Conservation (phyloP, 1,284 basidiomycete species). For the Apiotrichum veenhuisii region DNA sequence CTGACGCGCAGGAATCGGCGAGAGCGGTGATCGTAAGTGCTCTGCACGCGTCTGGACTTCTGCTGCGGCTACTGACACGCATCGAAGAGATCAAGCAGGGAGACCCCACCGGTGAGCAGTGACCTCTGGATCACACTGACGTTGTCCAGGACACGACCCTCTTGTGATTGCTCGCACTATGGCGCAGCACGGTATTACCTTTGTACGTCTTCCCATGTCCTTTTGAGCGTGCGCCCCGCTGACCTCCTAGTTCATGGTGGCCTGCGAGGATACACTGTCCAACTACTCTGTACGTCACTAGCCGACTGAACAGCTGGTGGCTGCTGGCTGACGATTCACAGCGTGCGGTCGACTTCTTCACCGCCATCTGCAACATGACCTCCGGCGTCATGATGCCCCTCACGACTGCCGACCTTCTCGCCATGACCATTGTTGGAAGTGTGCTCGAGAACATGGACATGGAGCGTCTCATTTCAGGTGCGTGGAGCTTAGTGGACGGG, state of each 20-base stretch:
- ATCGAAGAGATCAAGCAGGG: conserved; percentile 78
- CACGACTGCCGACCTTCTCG: conserved; percentile 89
- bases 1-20: conserved; percentile 40
- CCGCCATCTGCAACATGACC: conserved; percentile 85
- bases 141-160: conserved; percentile 71
- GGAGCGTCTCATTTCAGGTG: conserved; percentile 74
- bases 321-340: conserved; percentile 42
- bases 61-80: conserved; percentile 15
- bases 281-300: conserved; percentile 73
- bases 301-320: not conserved
- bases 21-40: conserved; percentile 44
- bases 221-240: conserved; percentile 2
- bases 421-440: conserved; percentile 93
- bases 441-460: conserved; percentile 98
- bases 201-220: conserved; percentile 57
- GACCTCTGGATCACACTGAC: conserved; percentile 4
- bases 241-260: conserved; percentile 79
- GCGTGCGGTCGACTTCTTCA: conserved; percentile 93
- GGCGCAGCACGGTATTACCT: conserved; percentile 83
- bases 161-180: conserved; percentile 80
- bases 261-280: conserved; percentile 94
- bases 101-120: conserved; percentile 66
- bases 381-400: conserved; percentile 93
- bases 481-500: conserved; percentile 2
- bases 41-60: not conserved